Evolutionary conservation across 164 flowering plant species (phyloP).

Genomic region (Houttuynia cordata): DNA sequence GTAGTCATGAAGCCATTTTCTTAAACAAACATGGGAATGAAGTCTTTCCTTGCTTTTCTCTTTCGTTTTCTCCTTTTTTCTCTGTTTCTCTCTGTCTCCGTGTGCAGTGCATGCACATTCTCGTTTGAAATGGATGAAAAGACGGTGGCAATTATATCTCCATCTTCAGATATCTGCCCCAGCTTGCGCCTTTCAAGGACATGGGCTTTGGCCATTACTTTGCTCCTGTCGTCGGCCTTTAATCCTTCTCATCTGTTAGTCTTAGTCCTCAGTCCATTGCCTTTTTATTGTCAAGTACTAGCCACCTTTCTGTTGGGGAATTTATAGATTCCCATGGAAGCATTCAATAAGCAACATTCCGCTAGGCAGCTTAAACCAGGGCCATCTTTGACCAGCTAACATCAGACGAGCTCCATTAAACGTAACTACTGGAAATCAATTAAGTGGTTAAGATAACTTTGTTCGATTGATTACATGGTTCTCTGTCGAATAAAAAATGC

Average conservation of each 20-base stretch:
- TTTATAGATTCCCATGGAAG: conserved; percentile 2
- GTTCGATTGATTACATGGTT: no score
- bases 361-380: not conserved
- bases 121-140: no score
- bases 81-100: no score
- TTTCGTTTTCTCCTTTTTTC: no score
- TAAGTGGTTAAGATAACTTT: no score
- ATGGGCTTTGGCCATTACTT: conserved; percentile 1
- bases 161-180: no score
- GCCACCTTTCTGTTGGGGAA: conserved; percentile 1
- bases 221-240: not conserved
- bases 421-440: no score
- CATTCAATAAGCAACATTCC: not conserved
- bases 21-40: no score
- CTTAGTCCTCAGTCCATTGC: not conserved
- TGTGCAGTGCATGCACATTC: no score
- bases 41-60: not conserved
- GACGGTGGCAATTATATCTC: no score
- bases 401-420: no score
- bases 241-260: not conserved
- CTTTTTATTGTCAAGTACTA: not conserved
- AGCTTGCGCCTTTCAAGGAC: conserved; percentile 4
- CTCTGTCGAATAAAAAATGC: no score
- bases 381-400: not conserved
- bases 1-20: not conserved